Base-by-base conservation (phyloP, 768 basidiomycete genomes). In the Tephrocybe sp. region DNA sequence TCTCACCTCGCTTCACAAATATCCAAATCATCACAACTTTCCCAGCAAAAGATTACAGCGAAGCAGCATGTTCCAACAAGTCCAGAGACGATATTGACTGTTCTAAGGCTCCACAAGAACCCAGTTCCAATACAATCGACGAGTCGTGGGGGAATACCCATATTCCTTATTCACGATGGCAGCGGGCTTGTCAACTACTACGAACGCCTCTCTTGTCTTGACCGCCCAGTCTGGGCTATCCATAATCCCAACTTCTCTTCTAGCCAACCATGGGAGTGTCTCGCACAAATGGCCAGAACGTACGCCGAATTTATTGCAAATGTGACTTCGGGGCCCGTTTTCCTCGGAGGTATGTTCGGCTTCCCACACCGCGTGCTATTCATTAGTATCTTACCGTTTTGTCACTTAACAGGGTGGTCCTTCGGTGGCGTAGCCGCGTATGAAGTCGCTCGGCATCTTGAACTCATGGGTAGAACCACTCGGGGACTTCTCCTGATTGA, bases 351-450 rank as follows among this genome's bases (percentile, higher is more conserved):
- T 83, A 52, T 45, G 72, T 36, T n/a, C 5, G 27, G 42, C 13
- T 36, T 21, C 16, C 30, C 13, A 11, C 23, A 9, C n/a, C n/a
- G n/a, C n/a, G 4, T 24, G 9, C 15, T 6, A 9, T 34, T 10
- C 1, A 22, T 40, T 10, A n/a, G 18, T 49, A 11, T 18, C 9
- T 40, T 33, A 24, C 52, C 18, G 3, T 23, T 34, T n/a, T n/a
- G n/a, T n/a, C 51, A 5, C 49, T 25, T 29, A 4, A 34, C 46
- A 88, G 87, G 87, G 0, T 90, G 86, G 86, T 90, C 87, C 2
- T 86, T 90, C 54, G 87, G 87, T 11, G 87, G 86, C 1, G 80
- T 87, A 3, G 78, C 80, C 0, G 84, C 87, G 0, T 88, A 80
- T 56, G 87, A 88, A 57, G 66, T 79, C 2, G 78, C 82, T 15